A percentile compares a stretch with the other conserved stretches of the same genome.
Evolutionary conservation across 1,139 yeast genomes (phyloP).

Genomic region (Saccharomyces hybrid): DNA sequence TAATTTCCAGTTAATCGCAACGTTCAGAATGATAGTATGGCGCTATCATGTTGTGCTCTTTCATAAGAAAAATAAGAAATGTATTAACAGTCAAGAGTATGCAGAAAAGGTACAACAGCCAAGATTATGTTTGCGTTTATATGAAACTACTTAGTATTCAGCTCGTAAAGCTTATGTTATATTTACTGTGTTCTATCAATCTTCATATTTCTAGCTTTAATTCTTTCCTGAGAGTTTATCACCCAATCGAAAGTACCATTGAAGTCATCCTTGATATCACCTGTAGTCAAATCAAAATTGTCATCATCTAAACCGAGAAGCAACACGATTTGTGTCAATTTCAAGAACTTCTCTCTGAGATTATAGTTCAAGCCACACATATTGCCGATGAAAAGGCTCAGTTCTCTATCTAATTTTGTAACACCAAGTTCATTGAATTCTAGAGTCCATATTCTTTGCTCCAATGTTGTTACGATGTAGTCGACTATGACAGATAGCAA

Average conservation of each 20-base stretch:
- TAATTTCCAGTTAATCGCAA: not conserved
- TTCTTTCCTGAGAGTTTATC: slow-evolving; percentile 67
- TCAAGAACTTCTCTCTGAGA: slow-evolving; percentile 67
- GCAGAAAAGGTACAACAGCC: not conserved
- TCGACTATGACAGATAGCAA: slow-evolving; percentile 48
- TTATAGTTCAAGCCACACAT: slow-evolving; percentile 57
- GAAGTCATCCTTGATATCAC: slow-evolving; percentile 28
- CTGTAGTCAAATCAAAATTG: slow-evolving; percentile 44
- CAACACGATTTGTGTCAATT: slow-evolving; percentile 78
- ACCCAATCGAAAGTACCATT: slow-evolving; percentile 68
- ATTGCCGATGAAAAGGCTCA: slow-evolving; percentile 64
- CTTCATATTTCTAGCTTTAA: slow-evolving; percentile 46
- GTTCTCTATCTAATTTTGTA: slow-evolving; percentile 73
- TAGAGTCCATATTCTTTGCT: slow-evolving; percentile 58
- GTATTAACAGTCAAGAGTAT: not conserved
- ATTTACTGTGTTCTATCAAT: slow-evolving; percentile 34
- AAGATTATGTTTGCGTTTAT: not conserved
- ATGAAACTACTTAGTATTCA: slow-evolving; percentile 1
- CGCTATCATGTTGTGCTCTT: not conserved
- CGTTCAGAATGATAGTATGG: not conserved
- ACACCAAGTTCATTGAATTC: slow-evolving; percentile 80
- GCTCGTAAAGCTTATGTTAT: not conserved
- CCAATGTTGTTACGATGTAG: slow-evolving; percentile 47
- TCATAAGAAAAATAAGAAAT: not conserved
- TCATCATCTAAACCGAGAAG: slow-evolving; percentile 80